These are phyloP conservation scores for Gossypium rotundifolium DNA, from an alignment of 345 rosid species.

Conservation along the genomic window DNA sequence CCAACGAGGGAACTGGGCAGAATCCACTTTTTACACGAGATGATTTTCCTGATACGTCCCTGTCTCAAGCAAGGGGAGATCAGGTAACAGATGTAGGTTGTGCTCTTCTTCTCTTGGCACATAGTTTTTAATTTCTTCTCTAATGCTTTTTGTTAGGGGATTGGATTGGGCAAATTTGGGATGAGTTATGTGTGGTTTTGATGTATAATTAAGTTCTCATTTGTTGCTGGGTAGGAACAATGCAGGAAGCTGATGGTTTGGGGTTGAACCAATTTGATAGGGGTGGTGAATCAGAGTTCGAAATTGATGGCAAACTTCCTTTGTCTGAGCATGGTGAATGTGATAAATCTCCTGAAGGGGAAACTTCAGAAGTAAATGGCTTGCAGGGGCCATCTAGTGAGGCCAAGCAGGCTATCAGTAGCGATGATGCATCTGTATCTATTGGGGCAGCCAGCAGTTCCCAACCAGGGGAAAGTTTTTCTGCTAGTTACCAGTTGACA, in stretches of 20 bases:
- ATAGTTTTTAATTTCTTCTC: conserved; percentile 8
- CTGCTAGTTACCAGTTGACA: conserved; percentile 12
- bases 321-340: not conserved
- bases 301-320: conserved; percentile 4
- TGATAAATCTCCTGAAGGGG: conserved; percentile 24
- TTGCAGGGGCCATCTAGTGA: conserved; percentile 23
- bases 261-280: conserved; percentile 33
- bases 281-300: conserved; percentile 13
- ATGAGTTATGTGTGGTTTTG: conserved; percentile 21
- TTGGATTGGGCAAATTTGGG: conserved; percentile 16
- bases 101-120: conserved; percentile 43
- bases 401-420: conserved; percentile 23
- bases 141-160: conserved; percentile 5
- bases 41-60: conserved; percentile 34
- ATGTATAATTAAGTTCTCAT: conserved; percentile 63
- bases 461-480: conserved; percentile 23
- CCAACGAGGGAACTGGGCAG: conserved; percentile 25
- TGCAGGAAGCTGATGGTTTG: conserved; percentile 77
- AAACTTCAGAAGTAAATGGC: conserved; percentile 3
- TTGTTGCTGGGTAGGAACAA: conserved; percentile 86
- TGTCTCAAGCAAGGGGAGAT: conserved; percentile 46
- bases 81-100: conserved; percentile 83
- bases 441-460: conserved; percentile 14
- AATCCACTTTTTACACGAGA: conserved; percentile 30
- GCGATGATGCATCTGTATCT: conserved; percentile 24